Base-by-base conservation (phyloP, 2,329 filamentous ascomycete species). In the Stemphylium vesicarium region DNA sequence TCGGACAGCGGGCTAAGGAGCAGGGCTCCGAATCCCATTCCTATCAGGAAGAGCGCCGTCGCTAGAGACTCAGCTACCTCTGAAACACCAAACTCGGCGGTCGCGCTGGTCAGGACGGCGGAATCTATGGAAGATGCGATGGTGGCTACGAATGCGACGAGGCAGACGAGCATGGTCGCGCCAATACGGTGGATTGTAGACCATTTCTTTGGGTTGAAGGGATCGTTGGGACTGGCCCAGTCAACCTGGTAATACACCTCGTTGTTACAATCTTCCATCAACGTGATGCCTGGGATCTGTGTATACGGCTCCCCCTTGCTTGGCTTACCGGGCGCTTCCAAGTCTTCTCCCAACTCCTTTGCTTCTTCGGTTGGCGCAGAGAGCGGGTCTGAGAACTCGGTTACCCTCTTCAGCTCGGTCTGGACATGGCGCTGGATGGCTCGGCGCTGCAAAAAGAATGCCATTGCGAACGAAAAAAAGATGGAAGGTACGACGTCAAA, bases 111-210 rank as follows among this genome's bases (percentile, higher is more conserved):
- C 0, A 83, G 57, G 1, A 81, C 80, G 0, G 77, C 77, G 0
- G 81, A 80, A 50, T 85, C 82, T 36, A 86, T 84, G 0, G 82
- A 79, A 4, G 80, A 82, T 0, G 83, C 82, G 1, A 79, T 74
- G 3, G 79, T 79, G 0, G 85, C 81, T 0, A 82, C 77, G 24
- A 82, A 79, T 0, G 77, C 82, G 26, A 87, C 46, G 16, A 51
- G 40, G 12, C 41, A 81, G 35, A 56, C 45, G 18, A 53, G 51
- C 20, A 53, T 29, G 24, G 51, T 53, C 16, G 45, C 51, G 16
- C 39, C 39, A 12, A 50, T 33, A 43, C 45, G 51, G n/a, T 53
- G 45, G 13, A 50, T 35, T 11, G 45, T 50, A 38, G 51, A 44
- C 38, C 40, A 53, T 15, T 53, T 40, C 51, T 53, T 50, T 1